Conservation (phyloP, 352 stramenopile species). For the Thraustochytrium aureum region DNA sequence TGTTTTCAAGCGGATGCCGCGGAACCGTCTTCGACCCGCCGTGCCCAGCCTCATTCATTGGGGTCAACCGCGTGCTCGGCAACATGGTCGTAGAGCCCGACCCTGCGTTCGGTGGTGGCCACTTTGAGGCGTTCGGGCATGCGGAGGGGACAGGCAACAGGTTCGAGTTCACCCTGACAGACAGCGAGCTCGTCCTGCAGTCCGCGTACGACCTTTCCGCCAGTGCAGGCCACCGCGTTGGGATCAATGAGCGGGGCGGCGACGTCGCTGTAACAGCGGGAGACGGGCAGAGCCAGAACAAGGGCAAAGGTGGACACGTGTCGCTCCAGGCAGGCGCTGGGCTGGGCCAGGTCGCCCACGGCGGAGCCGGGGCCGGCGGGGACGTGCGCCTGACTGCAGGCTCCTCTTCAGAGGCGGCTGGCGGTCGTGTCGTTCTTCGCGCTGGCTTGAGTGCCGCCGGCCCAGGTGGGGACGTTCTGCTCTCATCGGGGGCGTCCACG, state of each 20-base stretch:
- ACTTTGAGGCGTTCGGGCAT: constrained; percentile 57
- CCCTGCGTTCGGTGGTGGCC: constrained; percentile 64
- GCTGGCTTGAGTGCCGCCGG: constrained; percentile 60
- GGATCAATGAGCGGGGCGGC: constrained; percentile 66
- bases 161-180: constrained; percentile 62
- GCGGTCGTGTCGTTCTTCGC: constrained; percentile 64
- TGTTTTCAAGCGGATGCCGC: constrained; percentile 72
- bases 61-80: constrained; percentile 64
- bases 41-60: constrained; percentile 69
- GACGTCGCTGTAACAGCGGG: constrained; percentile 66
- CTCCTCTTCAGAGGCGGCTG: constrained; percentile 54
- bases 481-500: constrained; percentile 57
- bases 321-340: constrained; percentile 70
- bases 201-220: constrained; percentile 58
- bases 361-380: constrained; percentile 72
- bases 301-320: constrained; percentile 72
- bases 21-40: constrained; percentile 75
- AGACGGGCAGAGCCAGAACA: constrained; percentile 70
- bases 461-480: constrained; percentile 46
- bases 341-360: constrained; percentile 67
- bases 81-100: constrained; percentile 65
- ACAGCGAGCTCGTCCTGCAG: constrained; percentile 57
- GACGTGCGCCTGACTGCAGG: constrained; percentile 69
- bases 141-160: constrained; percentile 14
- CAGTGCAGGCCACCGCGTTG: not conserved